phyloP scores from a whole-genome alignment of 2,329 filamentous ascomycete species.

The Curvularia sp. region DNA sequence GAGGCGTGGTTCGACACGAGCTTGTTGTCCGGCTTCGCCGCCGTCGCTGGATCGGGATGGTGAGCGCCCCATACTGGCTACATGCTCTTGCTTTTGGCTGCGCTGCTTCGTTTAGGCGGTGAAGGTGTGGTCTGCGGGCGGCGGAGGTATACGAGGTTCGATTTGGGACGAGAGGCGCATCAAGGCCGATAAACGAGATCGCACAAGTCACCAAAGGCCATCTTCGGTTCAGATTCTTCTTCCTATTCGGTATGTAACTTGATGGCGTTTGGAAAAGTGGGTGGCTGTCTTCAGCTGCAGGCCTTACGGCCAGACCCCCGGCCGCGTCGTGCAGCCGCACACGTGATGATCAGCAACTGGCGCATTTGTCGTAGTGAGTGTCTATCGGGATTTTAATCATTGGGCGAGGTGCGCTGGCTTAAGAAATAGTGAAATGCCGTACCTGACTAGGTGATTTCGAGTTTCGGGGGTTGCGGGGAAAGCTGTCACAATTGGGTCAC shows the following conservation, averaged over 20 bases:
- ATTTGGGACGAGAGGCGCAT: conserved; percentile 16
- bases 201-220: conserved; percentile 19
- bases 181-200: conserved; percentile 13
- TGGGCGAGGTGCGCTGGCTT: conserved; percentile 4
- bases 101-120: conserved; percentile 9
- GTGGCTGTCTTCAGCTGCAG: conserved; percentile 26
- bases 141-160: conserved; percentile 11
- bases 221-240: conserved; percentile 1
- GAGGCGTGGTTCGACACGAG: conserved; percentile 45
- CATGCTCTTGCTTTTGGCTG: conserved; percentile 20
- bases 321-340: conserved; percentile 37
- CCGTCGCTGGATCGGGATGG: conserved; percentile 48
- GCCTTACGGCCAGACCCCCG: conserved; percentile 19
- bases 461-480: conserved; percentile 20
- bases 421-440: not conserved
- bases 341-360: conserved; percentile 28
- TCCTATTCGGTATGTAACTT: conserved; percentile 10
- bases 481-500: conserved; percentile 20
- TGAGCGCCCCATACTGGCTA: conserved; percentile 41
- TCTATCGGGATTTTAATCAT: conserved; percentile 5
- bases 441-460: conserved; percentile 3
- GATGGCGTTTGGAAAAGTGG: conserved; percentile 13
- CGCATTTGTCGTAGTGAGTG: conserved; percentile 2
- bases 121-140: conserved; percentile 2
- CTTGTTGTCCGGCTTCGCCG: conserved; percentile 35